Evolutionary conservation across 139 green algal genomes (phyloP).

Genomic region (Coelastrella sp.): DNA sequence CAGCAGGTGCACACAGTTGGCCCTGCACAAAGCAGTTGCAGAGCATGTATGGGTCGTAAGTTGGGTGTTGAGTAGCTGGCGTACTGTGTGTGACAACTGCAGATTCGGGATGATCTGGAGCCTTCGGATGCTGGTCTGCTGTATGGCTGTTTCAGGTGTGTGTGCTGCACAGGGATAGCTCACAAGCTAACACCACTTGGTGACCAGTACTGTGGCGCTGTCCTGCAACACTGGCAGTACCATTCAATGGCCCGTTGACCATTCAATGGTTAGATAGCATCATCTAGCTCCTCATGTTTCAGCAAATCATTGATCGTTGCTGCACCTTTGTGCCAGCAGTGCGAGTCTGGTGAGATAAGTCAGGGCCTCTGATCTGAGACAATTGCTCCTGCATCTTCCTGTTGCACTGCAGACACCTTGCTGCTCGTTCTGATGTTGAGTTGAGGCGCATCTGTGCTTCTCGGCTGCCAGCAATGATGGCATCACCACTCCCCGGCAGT

Average conservation of each 20-base stretch:
- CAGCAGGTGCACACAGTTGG: neutral
- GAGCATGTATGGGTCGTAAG: neutral
- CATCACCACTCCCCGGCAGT: constrained; percentile 31
- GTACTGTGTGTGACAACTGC: neutral
- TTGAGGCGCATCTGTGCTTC: constrained; percentile 22
- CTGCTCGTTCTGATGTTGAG: constrained; percentile 35
- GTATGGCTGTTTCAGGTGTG: constrained; percentile 47
- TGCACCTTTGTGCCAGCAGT: no score
- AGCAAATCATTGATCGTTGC: no score
- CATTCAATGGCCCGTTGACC: no score
- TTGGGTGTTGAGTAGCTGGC: neutral
- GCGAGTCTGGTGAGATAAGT: no score
- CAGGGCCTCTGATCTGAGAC: no score
- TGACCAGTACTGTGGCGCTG: no score
- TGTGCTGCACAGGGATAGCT: neutral
- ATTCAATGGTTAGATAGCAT: no score
- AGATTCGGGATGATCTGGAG: constrained; percentile 39
- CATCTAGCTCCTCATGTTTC: no score
- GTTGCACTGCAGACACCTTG: constrained; percentile 39
- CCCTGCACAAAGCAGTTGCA: neutral
- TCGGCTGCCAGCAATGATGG: constrained; percentile 33
- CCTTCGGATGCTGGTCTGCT: constrained; percentile 36
- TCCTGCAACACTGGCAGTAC: no score
- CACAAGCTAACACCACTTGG: no score
- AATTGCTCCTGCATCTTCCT: no score